Evolutionary conservation across 139 green algal species (phyloP).

Genomic region (Coccomyxa sp.): DNA sequence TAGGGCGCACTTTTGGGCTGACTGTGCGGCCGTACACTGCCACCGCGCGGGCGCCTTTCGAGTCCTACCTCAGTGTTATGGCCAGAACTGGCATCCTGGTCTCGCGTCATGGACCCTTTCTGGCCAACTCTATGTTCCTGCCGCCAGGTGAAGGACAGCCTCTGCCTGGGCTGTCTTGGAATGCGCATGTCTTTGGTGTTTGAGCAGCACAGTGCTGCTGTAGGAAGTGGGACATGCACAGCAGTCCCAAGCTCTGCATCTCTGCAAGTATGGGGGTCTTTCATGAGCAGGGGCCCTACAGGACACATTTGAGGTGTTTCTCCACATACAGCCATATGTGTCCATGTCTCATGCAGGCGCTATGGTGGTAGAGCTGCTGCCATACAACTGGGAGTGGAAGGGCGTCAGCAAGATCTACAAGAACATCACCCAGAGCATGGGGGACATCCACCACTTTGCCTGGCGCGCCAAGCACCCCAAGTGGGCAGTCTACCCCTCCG

Average conservation of each 20-base stretch:
- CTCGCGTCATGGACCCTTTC: constrained; percentile 56
- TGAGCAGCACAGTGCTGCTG: too few relatives aligned
- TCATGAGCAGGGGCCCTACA: too few relatives aligned
- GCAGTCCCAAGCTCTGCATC: too few relatives aligned
- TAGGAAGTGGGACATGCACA: too few relatives aligned
- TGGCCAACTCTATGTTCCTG: constrained; percentile 67
- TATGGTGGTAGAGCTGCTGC: constrained; percentile 76
- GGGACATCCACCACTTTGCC: constrained; percentile 74
- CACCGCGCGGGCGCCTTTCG: constrained; percentile 50
- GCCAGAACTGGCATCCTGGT: constrained; percentile 63
- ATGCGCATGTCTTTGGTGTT: too few relatives aligned
- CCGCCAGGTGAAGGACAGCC: constrained; percentile 45
- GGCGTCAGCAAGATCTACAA: constrained; percentile 60
- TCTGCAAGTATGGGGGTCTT: too few relatives aligned
- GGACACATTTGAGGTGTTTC: too few relatives aligned
- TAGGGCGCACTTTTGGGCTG: constrained; percentile 27
- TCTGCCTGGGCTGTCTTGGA: too few relatives aligned
- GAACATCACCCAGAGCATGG: constrained; percentile 65
- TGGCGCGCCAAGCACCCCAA: constrained; percentile 47
- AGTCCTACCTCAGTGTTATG: constrained; percentile 56
- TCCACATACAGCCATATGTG: too few relatives aligned
- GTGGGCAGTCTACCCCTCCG: constrained; percentile 30
- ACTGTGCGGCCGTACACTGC: constrained; percentile 35
- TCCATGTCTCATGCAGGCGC: constrained; percentile 43
- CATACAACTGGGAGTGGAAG: constrained; percentile 83